Percentiles rank a stretch among this genome's conserved stretches.
These are phyloP conservation scores for Pythium biforme DNA, from an alignment of 352 stramenopile species.

Conservation along the genomic window DNA sequence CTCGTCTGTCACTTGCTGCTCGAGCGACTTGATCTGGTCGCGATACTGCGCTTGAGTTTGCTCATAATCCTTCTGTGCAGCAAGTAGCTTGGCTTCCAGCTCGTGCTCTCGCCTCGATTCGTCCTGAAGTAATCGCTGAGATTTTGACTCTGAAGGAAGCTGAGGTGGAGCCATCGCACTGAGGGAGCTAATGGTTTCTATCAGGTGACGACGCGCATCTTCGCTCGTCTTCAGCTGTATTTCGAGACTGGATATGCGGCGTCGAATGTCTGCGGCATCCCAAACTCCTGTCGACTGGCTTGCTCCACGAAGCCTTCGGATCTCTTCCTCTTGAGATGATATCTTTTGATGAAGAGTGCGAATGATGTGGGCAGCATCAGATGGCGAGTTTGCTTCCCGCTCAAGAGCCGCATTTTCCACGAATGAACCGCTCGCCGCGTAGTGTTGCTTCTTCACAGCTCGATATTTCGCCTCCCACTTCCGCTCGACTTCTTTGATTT, in stretches of 20 bases:
- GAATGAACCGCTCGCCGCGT: conserved; percentile 15
- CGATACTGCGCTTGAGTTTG: conserved; percentile 3
- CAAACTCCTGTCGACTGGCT: not conserved
- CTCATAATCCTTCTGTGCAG: conserved; percentile 8
- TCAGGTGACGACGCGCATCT: conserved; percentile 54
- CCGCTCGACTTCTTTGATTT: conserved; percentile 73
- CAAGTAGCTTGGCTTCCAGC: conserved; percentile 16
- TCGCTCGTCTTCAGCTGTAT: conserved; percentile 66
- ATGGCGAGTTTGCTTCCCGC: not conserved
- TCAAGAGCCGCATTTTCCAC: not conserved
- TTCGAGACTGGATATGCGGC: conserved; percentile 38
- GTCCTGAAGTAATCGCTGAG: not conserved
- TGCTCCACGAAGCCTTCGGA: conserved; percentile 6
- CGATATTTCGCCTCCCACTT: conserved; percentile 76
- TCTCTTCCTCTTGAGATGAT: conserved; percentile 25
- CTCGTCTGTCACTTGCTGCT: conserved; percentile 33
- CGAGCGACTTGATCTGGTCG: conserved; percentile 25
- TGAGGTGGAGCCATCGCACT: conserved; percentile 19
- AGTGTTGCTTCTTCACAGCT: conserved; percentile 46
- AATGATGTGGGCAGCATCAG: conserved; percentile 16
- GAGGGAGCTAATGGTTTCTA: conserved; percentile 52
- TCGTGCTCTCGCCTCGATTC: conserved; percentile 6
- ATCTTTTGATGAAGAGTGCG: conserved; percentile 20
- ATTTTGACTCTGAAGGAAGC: not conserved
- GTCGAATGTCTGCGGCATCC: conserved; percentile 15